Evolutionary conservation across 2,329 filamentous ascomycete species (phyloP).

Genomic region (Pseudogymnoascus sp.): DNA sequence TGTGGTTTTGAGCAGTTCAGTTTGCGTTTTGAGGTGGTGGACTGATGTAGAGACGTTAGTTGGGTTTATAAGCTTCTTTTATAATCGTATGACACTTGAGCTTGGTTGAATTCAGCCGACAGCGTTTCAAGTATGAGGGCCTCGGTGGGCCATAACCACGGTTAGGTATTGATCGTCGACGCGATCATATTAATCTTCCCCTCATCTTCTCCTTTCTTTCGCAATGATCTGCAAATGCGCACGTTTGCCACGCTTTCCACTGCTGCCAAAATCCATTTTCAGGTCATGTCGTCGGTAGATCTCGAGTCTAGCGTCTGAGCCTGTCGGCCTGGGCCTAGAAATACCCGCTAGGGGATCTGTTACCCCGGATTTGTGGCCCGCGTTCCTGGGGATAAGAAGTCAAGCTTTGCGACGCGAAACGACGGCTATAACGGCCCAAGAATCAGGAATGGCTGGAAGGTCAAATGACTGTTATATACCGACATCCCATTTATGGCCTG

Average conservation of each 20-base stretch:
- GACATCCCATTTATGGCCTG: no score
- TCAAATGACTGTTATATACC: background rate
- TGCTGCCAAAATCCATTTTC: background rate
- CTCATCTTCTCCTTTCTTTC: background rate
- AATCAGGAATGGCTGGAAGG: background rate
- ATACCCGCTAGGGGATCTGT: background rate
- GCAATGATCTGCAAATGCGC: background rate
- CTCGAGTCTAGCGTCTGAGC: background rate
- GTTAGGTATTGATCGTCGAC: background rate
- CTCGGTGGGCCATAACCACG: background rate
- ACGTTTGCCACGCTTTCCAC: background rate
- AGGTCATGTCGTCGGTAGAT: background rate
- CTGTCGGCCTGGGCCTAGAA: background rate
- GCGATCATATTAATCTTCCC: background rate
- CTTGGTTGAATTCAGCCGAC: background rate
- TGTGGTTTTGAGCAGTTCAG: background rate
- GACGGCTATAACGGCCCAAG: background rate
- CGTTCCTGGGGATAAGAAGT: background rate
- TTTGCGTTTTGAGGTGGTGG: background rate
- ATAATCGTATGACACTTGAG: background rate
- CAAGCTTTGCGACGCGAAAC: background rate
- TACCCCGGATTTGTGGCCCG: slow-evolving; percentile 5
- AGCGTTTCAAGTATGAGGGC: slow-evolving; percentile 5
- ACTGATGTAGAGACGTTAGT: background rate
- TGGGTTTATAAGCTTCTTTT: background rate